Base-by-base conservation (phyloP, 768 basidiomycete genomes). In the Pilatotrama ljubarskyi region DNA sequence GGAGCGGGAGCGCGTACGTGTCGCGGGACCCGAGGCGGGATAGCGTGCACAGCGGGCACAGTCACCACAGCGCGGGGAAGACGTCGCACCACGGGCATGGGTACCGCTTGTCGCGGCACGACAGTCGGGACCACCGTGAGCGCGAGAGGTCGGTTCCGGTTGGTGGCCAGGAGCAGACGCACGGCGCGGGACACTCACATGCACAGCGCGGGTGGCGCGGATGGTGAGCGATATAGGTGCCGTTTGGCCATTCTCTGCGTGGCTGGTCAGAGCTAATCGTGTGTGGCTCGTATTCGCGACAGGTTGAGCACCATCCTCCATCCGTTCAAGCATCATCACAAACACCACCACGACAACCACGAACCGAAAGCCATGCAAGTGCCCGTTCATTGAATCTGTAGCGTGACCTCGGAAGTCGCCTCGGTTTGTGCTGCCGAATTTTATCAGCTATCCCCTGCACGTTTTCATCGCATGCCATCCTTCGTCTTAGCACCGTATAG, bases 141-240 rank as follows among this genome's bases (percentile, higher is more conserved):
- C 35, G 32, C 14, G 53, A 55, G 41, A 18, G 49, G 49, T 32
- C 48, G 41, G 35, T 49, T n/a, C 24, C 29, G 46, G 49, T 37
- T 29, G 37, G 48, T 22, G 35, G 14, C 17, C 51, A 24, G 14
- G 37, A 35, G 18, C 32, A 25, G 35, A 18, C 29, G 6, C 17
- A 14, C 29, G 32, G 2, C 15, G 11, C 10, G 17, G 48, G 35
- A 18, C 44, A 35, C 46, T 36, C 35, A 18, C 55, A 47, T n/a
- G 18, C 55, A 51, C 61, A 62, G 55, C 60, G 51, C 43, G 44
- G 51, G 40, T 63, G 56, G 61, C 61, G 61, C 51, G 61, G 61
- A 63, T 63, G 61, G 61, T 63, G 61, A 63, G 61, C 60, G 54
- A 51, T 24, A 46, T 40, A 61, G 60, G 60, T 61, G 60, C 60